Base-by-base conservation (phyloP, 768 basidiomycete genomes). In the Mycena belliarum region DNA sequence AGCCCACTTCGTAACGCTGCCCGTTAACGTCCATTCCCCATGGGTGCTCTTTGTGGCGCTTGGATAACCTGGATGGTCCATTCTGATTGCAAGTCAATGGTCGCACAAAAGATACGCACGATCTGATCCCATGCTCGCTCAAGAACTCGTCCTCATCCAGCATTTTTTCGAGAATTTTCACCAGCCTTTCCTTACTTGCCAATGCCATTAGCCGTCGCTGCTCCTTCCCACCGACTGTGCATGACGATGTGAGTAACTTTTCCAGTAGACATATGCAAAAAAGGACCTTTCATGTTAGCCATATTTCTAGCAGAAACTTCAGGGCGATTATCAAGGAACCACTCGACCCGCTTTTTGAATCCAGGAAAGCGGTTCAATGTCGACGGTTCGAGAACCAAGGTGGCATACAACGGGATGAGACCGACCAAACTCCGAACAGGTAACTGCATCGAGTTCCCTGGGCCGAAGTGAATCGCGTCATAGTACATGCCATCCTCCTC, bases 401-500 rank as follows among this genome's bases (percentile, higher is more conserved):
- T 98, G 9, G 89, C 97, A 70, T 96, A 98, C 20, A 98, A 81
- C 1, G 97, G 97, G 59, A 99, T 98, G 56, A 99, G 82, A n/a
- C 97, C 96, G 58, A 99, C 96, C 59, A 99, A 85, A 68, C 90
- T 93, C 72, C 93, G 87, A 45, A 99, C 85, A 20, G 96, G 95
- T 47, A 99, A 78, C 71, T 97, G 97, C 80, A 93, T 91, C 21
- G 88, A 84, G 66, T 89, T 75, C 8, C 89, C 84, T 1, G 85
- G 82, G 4, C 88, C 89, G 73, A 95, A 94, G 56, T 92, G 85
- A 63, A 98, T 96, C 43, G 91, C 96, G 67, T 99, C 97, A 69
- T 97, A 99, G 77, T 98, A 99, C 88, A 98, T 91, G 24, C 97
- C 96, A 64, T 98, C 95, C 64, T 93, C 74, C 63, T 98, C 97